Conservation (phyloP, 2,329 filamentous ascomycete genomes). For the Coleophoma cylindrospora region DNA sequence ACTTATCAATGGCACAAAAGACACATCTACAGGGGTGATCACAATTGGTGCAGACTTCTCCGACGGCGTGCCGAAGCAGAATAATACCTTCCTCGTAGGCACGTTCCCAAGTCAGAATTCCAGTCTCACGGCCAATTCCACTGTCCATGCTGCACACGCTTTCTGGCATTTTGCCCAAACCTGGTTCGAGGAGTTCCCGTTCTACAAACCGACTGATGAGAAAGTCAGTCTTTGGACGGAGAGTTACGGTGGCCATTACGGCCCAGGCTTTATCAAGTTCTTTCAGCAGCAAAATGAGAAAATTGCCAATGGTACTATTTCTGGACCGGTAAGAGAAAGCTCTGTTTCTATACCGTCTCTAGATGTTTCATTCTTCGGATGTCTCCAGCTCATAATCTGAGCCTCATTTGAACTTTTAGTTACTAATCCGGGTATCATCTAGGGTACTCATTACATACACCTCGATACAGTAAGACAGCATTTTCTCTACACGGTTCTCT, state of each 20-base stretch:
- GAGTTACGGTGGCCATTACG: slow-evolving; percentile 64
- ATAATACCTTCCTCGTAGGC: slow-evolving; percentile 47
- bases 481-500: too few species aligned
- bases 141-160: slow-evolving; percentile 41
- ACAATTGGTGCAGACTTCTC: slow-evolving; percentile 30
- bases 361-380: too few species aligned
- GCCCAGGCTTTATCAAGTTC: slow-evolving; percentile 50
- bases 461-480: slow-evolving; percentile 37
- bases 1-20: slow-evolving; percentile 5
- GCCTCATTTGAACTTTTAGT: too few species aligned
- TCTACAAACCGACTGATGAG: slow-evolving; percentile 42
- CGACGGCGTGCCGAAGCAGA: slow-evolving; percentile 33
- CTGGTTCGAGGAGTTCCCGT: slow-evolving; percentile 50
- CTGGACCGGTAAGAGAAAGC: slow-evolving; percentile 19
- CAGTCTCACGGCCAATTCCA: slow-evolving; percentile 40
- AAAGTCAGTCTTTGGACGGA: slow-evolving; percentile 61
- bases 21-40: slow-evolving; percentile 18
- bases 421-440: too few species aligned
- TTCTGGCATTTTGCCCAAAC: slow-evolving; percentile 51
- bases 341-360: too few species aligned
- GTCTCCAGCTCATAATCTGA: too few species aligned
- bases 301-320: slow-evolving; percentile 39
- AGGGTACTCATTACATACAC: slow-evolving; percentile 48
- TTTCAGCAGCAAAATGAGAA: slow-evolving; percentile 56
- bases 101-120: slow-evolving; percentile 40